phyloP scores from a whole-genome alignment of 768 basidiomycete species.

The Amanita molliuscula region DNA sequence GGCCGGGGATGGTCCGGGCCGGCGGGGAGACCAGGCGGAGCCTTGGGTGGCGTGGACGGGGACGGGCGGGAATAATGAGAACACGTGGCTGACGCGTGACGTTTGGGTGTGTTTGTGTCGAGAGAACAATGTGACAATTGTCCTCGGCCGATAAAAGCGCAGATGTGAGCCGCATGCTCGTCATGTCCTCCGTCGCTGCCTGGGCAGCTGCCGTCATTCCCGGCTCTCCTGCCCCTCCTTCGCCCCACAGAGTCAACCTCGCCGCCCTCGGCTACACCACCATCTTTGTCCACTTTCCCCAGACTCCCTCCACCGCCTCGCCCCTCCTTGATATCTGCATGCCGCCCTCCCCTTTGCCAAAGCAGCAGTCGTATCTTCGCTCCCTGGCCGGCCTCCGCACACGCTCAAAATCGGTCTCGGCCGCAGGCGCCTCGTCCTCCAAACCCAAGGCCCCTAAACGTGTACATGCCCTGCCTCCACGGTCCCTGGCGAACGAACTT shows the following conservation, averaged over 20 bases:
- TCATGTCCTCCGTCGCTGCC: conserved; percentile 28
- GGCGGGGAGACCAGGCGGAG: conserved; percentile 9
- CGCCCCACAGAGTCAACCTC: conserved; percentile 40
- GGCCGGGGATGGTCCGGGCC: no score
- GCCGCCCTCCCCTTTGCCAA: conserved; percentile 11
- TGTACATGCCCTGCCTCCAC: conserved; percentile 27
- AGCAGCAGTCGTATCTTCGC: conserved; percentile 23
- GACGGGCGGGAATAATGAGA: conserved; percentile 5
- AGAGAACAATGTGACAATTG: background rate
- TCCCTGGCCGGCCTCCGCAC: conserved; percentile 41
- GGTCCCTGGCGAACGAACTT: conserved; percentile 55
- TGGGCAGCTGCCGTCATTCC: conserved; percentile 65
- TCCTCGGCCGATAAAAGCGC: background rate
- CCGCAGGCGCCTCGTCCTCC: background rate
- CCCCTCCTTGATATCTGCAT: conserved; percentile 16
- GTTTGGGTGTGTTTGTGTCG: conserved; percentile 8
- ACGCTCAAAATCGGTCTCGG: conserved; percentile 14
- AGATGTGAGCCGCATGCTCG: conserved; percentile 13
- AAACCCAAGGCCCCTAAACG: conserved; percentile 25
- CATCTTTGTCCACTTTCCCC: conserved; percentile 50
- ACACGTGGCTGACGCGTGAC: conserved; percentile 8
- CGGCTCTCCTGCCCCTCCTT: conserved; percentile 44
- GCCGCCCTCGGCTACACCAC: conserved; percentile 56
- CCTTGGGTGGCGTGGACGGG: conserved; percentile 4
- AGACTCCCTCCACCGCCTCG: conserved; percentile 35